These are phyloP conservation scores for Adansonia grandidieri DNA, from an alignment of 441 rosid species.

Conservation along the genomic window DNA sequence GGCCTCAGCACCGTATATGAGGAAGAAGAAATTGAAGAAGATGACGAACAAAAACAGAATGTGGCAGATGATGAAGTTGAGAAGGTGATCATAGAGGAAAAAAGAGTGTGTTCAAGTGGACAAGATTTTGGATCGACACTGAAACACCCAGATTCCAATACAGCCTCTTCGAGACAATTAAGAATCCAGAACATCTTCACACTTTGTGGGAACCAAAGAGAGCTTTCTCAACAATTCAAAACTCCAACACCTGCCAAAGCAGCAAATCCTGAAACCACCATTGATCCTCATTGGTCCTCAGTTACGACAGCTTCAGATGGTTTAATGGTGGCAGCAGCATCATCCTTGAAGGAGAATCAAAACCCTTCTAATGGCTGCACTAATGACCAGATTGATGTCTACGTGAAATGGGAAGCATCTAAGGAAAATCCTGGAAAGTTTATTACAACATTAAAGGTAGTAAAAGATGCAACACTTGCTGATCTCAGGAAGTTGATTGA, in stretches of 20 bases:
- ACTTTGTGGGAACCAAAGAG: constrained; percentile 90
- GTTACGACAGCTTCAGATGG: not conserved
- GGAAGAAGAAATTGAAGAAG: constrained; percentile 64
- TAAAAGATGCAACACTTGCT: constrained; percentile 60
- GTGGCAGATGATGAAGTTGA: constrained; percentile 68
- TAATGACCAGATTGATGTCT: constrained; percentile 50
- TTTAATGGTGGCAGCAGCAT: constrained; percentile 28
- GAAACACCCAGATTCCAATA: constrained; percentile 29
- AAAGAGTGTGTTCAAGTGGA: constrained; percentile 51
- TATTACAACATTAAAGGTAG: constrained; percentile 57
- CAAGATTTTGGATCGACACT: constrained; percentile 25
- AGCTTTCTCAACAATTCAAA: constrained; percentile 68
- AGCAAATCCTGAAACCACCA: constrained; percentile 34
- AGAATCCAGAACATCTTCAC: constrained; percentile 91
- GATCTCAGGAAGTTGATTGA: constrained; percentile 77
- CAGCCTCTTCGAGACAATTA: constrained; percentile 55
- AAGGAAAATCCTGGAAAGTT: constrained; percentile 57
- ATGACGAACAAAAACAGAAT: constrained; percentile 42
- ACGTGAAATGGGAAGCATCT: constrained; percentile 72
- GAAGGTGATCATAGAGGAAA: constrained; percentile 79
- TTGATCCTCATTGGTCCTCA: constrained; percentile 36
- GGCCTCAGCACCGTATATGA: constrained; percentile 86
- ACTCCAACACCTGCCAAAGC: constrained; percentile 40
- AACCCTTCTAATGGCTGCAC: constrained; percentile 38
- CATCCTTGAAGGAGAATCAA: constrained; percentile 53